phyloP scores from a whole-genome alignment of 2,329 filamentous ascomycete species.

The Gliomastix tumulicola region DNA sequence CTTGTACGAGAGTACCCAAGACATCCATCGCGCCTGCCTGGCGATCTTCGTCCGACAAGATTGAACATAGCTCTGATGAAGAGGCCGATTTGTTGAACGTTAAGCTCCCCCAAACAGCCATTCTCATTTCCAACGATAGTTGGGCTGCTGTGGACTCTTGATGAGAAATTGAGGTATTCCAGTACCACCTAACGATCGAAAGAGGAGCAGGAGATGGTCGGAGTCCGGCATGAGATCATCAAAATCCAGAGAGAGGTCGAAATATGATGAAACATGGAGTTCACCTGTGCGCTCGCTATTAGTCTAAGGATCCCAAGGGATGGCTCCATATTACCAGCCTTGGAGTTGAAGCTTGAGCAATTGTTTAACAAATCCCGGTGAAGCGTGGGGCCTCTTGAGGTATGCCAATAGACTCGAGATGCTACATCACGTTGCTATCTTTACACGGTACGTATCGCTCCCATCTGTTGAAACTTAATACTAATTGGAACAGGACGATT shows the following conservation, averaged over 20 bases:
- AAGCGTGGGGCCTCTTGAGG: neutral
- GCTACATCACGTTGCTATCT: constrained; percentile 17
- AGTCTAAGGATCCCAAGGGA: neutral
- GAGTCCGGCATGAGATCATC: neutral
- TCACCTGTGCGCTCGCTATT: too few relatives aligned
- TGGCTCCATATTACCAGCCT: neutral
- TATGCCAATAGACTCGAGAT: constrained; percentile 11
- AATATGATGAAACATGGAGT: too few relatives aligned
- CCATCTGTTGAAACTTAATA: constrained; percentile 11
- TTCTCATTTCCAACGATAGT: neutral
- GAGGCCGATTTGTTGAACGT: neutral
- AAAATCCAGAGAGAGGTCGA: neutral
- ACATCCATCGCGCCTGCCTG: constrained; percentile 4
- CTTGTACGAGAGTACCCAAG: constrained; percentile 8
- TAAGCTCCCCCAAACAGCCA: neutral
- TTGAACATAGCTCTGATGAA: neutral
- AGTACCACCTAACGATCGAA: neutral
- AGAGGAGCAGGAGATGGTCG: neutral
- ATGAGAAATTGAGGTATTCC: neutral
- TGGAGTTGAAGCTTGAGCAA: neutral
- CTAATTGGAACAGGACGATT: neutral
- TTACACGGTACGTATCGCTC: constrained; percentile 24
- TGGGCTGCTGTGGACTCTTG: neutral
- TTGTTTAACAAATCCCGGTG: neutral
- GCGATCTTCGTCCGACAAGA: constrained; percentile 6